Evolutionary conservation across 495 filamentous ascomycete species (phyloP), one percentile per base, ranked within the genome.

Genomic region (Tuber brumale): DNA sequence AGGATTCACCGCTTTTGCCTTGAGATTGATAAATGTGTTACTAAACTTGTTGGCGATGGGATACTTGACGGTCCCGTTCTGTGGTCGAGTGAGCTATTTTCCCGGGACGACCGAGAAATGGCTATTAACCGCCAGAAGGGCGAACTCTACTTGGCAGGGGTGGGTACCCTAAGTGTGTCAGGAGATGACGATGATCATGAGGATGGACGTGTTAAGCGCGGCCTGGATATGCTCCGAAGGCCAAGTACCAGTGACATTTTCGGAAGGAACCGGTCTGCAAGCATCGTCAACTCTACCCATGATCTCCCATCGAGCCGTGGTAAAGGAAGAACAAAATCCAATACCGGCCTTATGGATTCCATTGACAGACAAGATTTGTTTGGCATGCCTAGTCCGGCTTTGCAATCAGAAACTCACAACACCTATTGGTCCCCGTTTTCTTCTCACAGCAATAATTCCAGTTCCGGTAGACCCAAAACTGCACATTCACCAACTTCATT

Each of bases 1-100:
- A 86, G 95, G 48, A 96, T 99, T 72, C 95, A 99, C 82, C 89
- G 94, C 23, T 97, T 99, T 83, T 96, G 91, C 83, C 90, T 94
- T 70, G 95, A 98, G 82, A 88, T 99, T 39, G 92, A 95, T 74
- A 92, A 87, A 74, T 97, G 93, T 79, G 90, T 97, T 84, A 91
- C 88, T 81, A 95, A 94, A 83, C 86, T 99, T 2, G 92, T 97
- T 31, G 93, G 94, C 51, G 92, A 95, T 73, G 93, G 90, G 73
- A 90, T 97, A 82, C 85, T 93, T 69, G 94, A 97, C 66, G 92
- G 93, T 0, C 94, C 95, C 12, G 93, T 97, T 3, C 84, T 98
- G 5, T 97, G 93, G 93, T 94, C 94, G 0, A 97, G 94, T 81
- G 93, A 94, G 71, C 86, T 99, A 7, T 98, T 92, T 82, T 89